phyloP scores from a whole-genome alignment of 2,329 filamentous ascomycete genomes.

The Elsinoe perseae region DNA sequence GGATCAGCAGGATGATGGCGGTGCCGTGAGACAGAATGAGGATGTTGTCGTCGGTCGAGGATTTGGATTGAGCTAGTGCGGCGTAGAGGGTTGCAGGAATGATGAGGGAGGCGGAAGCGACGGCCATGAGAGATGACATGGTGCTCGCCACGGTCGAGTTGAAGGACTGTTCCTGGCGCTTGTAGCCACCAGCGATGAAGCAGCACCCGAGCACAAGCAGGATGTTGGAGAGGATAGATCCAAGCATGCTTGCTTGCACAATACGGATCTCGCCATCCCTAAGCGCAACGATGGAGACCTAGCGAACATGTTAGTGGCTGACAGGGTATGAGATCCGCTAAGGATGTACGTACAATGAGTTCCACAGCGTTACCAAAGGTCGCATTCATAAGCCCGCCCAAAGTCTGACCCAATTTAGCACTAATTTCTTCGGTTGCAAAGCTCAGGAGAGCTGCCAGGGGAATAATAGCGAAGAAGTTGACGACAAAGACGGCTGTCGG shows the following conservation, averaged over 20 bases:
- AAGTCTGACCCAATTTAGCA: conserved; percentile 65
- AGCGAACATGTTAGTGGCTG: conserved; percentile 20
- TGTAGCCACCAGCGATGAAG: conserved; percentile 44
- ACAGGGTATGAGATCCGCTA: not conserved
- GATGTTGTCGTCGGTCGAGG: conserved; percentile 37
- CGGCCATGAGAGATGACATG: conserved; percentile 55
- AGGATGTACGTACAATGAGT: conserved; percentile 39
- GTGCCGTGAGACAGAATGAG: conserved; percentile 47
- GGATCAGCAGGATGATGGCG: conserved; percentile 45
- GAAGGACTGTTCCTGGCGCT: conserved; percentile 46
- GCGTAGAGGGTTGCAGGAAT: conserved; percentile 48
- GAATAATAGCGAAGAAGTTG: conserved; percentile 91
- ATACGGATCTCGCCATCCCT: conserved; percentile 81
- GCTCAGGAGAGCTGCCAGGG: conserved; percentile 75
- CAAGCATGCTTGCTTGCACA: conserved; percentile 96
- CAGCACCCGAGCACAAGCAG: conserved; percentile 60
- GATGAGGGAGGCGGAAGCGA: conserved; percentile 47
- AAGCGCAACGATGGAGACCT: conserved; percentile 90
- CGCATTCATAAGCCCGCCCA: conserved; percentile 83
- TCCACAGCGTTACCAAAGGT: conserved; percentile 62
- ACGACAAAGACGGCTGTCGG: conserved; percentile 70
- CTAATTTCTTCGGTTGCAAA: conserved; percentile 90
- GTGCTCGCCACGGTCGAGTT: conserved; percentile 71
- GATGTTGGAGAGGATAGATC: conserved; percentile 90
- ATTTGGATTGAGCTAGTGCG: conserved; percentile 34